Base-by-base conservation (phyloP, 73 alveolate species). In the Diophrys appendiculata region DNA sequence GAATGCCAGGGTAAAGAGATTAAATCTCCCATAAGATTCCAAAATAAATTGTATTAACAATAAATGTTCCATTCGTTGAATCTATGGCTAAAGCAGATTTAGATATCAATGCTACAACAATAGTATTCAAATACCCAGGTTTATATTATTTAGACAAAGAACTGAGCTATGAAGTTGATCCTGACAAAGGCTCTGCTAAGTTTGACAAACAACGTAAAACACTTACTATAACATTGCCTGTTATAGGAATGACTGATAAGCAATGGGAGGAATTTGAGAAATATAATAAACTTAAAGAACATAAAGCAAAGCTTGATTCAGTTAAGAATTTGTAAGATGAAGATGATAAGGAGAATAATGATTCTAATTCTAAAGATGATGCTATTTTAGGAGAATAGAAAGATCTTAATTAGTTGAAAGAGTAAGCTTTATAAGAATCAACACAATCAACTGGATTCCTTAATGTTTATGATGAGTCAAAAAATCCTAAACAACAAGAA, bases 101-200 rank as follows among this genome's bases (percentile, higher is more conserved):
- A 78, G 99, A 96, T 79, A 88, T 96, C 56, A 91, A 93, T 77
- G 84, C 75, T 26, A 83, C 81, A 80, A 90, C 84, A 72, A 78
- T 97, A 52, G 84, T 95, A 53, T 95, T 97, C 88, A 91, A 86
- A 76, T 97, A 85, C 79, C 95, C 97, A 64, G 94, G 88, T 56
- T 86, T 92, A 29, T 96, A 97, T 78, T 89, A 90, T 74, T 81
- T 96, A 75, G 97, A 93, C 81, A 72, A 92, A 54, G 95, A 90
- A 56, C 83, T 97, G 74, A 96, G 95, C 29, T 95, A 94, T 81
- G 92, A 91, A 68, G 93, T 96, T 26, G 96, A 92, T 33, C 91
- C 91, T 53, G 96, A 83, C 52, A 70, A 83, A 33, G 98, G 97
- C 54, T 78, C 72, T 24, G 99, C 99, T 1, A 94, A 95, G 77